Base-by-base conservation (phyloP, 306 rosid species). In the Vigna mungo region DNA sequence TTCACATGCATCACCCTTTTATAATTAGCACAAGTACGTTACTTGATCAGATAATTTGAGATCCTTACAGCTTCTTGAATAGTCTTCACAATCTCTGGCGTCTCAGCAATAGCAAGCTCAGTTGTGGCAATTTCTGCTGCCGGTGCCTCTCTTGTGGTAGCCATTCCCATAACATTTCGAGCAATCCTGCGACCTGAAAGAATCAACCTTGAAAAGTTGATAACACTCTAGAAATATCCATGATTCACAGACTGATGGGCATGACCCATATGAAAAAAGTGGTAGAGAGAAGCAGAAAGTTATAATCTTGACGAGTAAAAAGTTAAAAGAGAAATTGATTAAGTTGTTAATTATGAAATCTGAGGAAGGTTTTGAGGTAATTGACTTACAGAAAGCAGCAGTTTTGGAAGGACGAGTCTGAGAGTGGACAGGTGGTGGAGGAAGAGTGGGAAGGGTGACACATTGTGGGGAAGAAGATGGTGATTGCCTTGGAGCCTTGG, bases 101-200 rank as follows among this genome's bases (percentile, higher is more conserved):
- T 72, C 82, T 95, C 86, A 37, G 11, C n/a, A 25, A 36, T 36
- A 47, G n/a, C 13, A 9, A 21, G 18, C 47, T 76, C 96, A 34
- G 86, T 10, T 13, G 89, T 34, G 34, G 86, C 89, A 51, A 87
- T 85, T 53, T 90, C 96, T 17, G 75, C 13, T 9, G 77, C 1
- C 4, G 93, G 83, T 43, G 88, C 93, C 74, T 90, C 96, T 62
- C 94, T 87, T 21, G 96, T 86, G 48, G 79, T 72, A 27, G 89
- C 96, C 94, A 89, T 89, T 18, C 92, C 88, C 86, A 82, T 78
- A 75, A 90, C 90, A 89, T 91, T 90, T 46, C 96, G 89, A 41
- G 89, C 91, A 81, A 95, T 17, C 85, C 84, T 92, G 15, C 90
- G 87, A 73, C 97, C 99, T 95, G 72, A 85, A 79, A 61, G 6